Conservation (phyloP, 2,329 filamentous ascomycete genomes). For the Podosphaera fusca region DNA sequence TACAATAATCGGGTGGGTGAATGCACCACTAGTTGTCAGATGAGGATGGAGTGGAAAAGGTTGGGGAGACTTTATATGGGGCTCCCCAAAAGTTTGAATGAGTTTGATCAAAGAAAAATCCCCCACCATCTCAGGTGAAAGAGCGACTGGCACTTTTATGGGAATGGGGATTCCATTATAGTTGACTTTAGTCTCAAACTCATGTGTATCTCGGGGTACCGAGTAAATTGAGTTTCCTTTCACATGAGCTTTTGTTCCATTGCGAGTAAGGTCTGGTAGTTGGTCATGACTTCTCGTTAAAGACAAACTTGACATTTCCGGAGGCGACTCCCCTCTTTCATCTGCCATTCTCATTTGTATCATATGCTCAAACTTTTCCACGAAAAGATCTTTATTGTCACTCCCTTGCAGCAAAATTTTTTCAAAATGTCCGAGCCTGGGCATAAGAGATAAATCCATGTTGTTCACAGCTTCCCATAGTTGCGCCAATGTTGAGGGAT, state of each 20-base stretch:
- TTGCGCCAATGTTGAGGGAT: conserved; percentile 65
- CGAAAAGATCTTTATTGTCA: conserved; percentile 86
- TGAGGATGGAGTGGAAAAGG: conserved; percentile 75
- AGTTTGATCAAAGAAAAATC: conserved; percentile 96
- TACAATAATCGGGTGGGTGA: conserved; percentile 85
- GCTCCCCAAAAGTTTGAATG: conserved; percentile 75
- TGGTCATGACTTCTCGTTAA: conserved; percentile 23
- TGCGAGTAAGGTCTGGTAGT: conserved; percentile 21
- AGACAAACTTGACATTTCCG: conserved; percentile 25
- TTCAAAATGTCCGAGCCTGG: conserved; percentile 62
- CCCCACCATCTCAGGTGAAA: conserved; percentile 86
- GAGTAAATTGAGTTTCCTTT: conserved; percentile 43
- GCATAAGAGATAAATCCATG: conserved; percentile 92
- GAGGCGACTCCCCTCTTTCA: conserved; percentile 23
- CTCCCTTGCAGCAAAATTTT: conserved; percentile 68
- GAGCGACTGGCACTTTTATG: conserved; percentile 82
- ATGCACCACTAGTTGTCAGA: conserved; percentile 72
- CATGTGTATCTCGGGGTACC: conserved; percentile 82
- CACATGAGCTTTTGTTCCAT: conserved; percentile 38
- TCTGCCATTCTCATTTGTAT: conserved; percentile 59
- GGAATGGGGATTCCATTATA: conserved; percentile 95
- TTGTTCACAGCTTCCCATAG: conserved; percentile 83
- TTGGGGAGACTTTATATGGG: conserved; percentile 62
- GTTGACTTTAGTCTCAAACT: conserved; percentile 85
- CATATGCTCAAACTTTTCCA: conserved; percentile 94